Evolutionary conservation across 1,284 basidiomycete genomes (phyloP), one percentile per base, ranked within the genome.

Genomic region (Vanrija pseudolonga): DNA sequence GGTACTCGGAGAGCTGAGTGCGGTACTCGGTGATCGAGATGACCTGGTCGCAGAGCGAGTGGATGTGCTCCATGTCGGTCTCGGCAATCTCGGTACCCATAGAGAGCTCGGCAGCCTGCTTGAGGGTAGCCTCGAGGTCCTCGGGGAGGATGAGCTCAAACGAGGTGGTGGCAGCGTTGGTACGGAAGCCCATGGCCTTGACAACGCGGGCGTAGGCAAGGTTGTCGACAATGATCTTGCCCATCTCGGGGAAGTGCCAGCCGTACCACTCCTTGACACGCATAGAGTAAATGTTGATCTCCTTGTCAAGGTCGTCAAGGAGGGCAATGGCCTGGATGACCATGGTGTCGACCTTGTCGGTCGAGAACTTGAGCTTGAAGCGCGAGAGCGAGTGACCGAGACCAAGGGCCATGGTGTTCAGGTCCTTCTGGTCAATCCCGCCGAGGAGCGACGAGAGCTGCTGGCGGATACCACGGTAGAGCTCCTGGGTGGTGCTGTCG

Each of bases 231-330:
- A 98, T 89, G 75, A 98, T 97, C 81, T 98, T 98, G 66, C 88
- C 90, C 88, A 98, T 91, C 78, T 98, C 95, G 11, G 95, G 95
- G 84, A 98, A 98, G 80, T 98, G 95, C 95, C 95, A 98, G 22
- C 95, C 95, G 72, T 98, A 98, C 95, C 95, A 98, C 83, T 98
- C 95, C 84, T 98, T 98, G 53, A 96, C 91, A 71, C 95, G 85
- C 95, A 98, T 98, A 19, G 93, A 86, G 73, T 98, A 98, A 57
- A 98, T 97, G 80, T 98, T 98, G 76, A 98, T 91, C 79, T 98
- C 95, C 80, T 98, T 98, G 85, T 98, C 95, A 38, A 98, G 82
- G 74, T 98, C 95, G 71, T 98, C 95, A 54, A 98, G 83, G 22
- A 98, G 81, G n/a, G 93, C 95, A 71, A 98, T 97, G 15, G 95